Conservation (phyloP, 208 protist species). For the Trypanosoma boissoni region DNA sequence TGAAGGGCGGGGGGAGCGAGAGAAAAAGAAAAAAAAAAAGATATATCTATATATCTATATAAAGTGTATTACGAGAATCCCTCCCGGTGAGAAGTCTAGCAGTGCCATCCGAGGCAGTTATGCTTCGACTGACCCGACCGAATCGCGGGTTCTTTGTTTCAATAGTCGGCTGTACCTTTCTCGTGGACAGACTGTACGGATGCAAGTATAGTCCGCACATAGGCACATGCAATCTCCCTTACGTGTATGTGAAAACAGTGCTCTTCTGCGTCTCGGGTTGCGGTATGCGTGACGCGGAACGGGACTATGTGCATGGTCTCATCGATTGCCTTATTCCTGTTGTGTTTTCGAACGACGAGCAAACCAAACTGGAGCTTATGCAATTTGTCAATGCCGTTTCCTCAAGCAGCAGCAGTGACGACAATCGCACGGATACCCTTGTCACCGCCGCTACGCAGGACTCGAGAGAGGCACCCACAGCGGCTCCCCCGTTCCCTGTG, state of each 20-base stretch:
- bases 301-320: slow-evolving; percentile 56
- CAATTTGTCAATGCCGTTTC: slow-evolving; percentile 58
- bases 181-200: slow-evolving; percentile 72
- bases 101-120: neutral
- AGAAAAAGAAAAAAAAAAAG: too few relatives aligned
- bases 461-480: too few relatives aligned
- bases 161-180: slow-evolving; percentile 56
- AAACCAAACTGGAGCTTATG: slow-evolving; percentile 60
- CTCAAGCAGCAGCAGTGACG: slow-evolving; percentile 4
- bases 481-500: too few relatives aligned
- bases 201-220: slow-evolving; percentile 74
- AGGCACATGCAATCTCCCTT: slow-evolving; percentile 57
- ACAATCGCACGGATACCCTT: neutral
- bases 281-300: slow-evolving; percentile 29
- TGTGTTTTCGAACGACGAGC: slow-evolving; percentile 35
- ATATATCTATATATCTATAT: slow-evolving; percentile 2
- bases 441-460: neutral
- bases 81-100: slow-evolving; percentile 5
- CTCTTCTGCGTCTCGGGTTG: slow-evolving; percentile 51
- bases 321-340: slow-evolving; percentile 51
- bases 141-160: slow-evolving; percentile 47
- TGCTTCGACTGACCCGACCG: slow-evolving; percentile 4
- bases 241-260: slow-evolving; percentile 74
- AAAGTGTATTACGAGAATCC: slow-evolving; percentile 4
- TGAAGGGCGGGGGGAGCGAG: too few relatives aligned